phyloP scores from a whole-genome alignment of 192 early-diverging fungal genomes.

The Coemansia sp. region DNA sequence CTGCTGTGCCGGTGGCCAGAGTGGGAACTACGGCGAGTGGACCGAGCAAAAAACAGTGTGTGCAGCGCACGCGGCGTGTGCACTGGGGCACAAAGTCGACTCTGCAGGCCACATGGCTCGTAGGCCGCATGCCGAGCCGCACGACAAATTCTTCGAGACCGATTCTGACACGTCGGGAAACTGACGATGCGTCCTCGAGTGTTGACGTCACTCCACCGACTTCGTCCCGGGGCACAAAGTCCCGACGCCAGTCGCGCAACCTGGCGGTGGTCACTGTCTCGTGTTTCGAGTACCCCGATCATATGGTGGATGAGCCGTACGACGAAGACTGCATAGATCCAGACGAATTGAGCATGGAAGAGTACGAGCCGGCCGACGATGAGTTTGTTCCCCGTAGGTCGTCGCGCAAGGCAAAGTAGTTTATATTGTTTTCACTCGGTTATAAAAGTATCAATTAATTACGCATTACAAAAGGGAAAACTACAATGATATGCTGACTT shows the following conservation, averaged over 20 bases:
- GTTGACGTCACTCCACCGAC: too few relatives aligned
- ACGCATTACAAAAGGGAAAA: not conserved
- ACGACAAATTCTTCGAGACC: not conserved
- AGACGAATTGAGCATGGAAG: not conserved
- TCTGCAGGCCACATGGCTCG: conserved; percentile 17
- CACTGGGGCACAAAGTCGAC: conserved; percentile 35
- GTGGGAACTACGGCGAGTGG: conserved; percentile 6
- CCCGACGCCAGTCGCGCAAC: not conserved
- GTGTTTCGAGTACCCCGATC: conserved; percentile 31
- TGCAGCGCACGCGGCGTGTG: conserved; percentile 11
- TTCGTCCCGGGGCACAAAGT: not conserved
- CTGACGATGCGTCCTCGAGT: too few relatives aligned
- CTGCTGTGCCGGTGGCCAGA: not conserved
- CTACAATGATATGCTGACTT: not conserved
- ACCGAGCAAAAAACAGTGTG: conserved; percentile 40
- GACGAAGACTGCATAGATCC: not conserved
- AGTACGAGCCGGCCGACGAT: conserved; percentile 10
- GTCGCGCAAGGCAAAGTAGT: not conserved
- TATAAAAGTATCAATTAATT: not conserved
- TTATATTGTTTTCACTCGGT: not conserved
- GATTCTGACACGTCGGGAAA: conserved; percentile 8
- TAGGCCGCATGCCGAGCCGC: not conserved
- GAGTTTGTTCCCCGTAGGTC: conserved; percentile 21
- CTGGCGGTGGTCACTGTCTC: conserved; percentile 28
- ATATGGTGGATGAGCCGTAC: conserved; percentile 4